Evolutionary conservation across 164 flowering plant species (phyloP), one percentile per base, ranked within the genome.

Genomic region (Echeveria elegans): DNA sequence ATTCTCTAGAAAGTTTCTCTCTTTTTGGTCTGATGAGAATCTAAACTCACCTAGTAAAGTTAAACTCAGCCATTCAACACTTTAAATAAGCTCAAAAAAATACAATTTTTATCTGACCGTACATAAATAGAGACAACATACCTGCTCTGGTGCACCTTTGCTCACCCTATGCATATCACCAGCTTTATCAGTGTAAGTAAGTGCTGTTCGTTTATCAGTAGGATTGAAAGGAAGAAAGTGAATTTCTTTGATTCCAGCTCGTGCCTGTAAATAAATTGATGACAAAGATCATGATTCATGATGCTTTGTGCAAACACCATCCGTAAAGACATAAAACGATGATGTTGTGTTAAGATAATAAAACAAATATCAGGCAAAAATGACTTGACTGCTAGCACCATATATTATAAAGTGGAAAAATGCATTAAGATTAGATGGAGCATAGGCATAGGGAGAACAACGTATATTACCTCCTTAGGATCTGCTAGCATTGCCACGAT

Each of bases 151-250:
- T 41, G 87, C 87, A 47, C 87, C 87, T 77, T 83, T 83, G 82
- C 85, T 83, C 63, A 78, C 87, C 64, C 87, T 72, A 64, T 77
- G 85, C 87, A 81, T 81, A 78, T 75, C 80, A 36, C 80, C 85
- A 64, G 26, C 69, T 23, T 50, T 61, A 59, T 86, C 88, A 37
- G 74, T 16, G 81, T 80, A 86, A 48, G 88, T 84, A 4, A 86
- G 80, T 23, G 90, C 90, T 6, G 90, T 84, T 66, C 90, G 69
- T 70, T 84, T 86, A 64, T 86, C 85, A 63, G 86, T 81, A 32
- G 89, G 89, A 70, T 83, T 85, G 73, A 85, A 85, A 16, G 87
- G 89, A 66, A 85, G 84, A 71, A 86, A 86, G 73, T 86, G 90
- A 69, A 86, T 73, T 67, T 86, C 90, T 73, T 28, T 71, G 72